Evolutionary conservation across 345 rosid species (phyloP).

Genomic region (Syzygium grande): DNA sequence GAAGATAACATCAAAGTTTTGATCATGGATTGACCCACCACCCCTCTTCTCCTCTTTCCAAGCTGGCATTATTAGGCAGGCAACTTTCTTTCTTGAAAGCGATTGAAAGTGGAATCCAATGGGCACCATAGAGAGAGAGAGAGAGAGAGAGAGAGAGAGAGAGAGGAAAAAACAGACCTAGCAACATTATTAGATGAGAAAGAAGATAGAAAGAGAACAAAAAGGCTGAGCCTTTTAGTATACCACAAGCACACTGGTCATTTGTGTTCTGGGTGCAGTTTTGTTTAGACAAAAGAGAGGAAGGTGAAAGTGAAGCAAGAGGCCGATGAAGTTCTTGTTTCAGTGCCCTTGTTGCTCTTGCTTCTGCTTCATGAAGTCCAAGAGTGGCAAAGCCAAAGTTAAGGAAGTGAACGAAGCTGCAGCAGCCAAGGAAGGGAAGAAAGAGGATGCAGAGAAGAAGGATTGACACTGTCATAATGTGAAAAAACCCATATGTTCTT

Average conservation of each 20-base stretch:
- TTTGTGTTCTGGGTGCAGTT: neutral
- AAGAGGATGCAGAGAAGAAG: conserved; percentile 12
- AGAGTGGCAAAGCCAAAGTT: conserved; percentile 9
- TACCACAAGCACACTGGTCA: neutral
- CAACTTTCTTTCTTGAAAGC: conserved; percentile 20
- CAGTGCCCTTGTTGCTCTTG: conserved; percentile 21
- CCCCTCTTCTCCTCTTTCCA: neutral
- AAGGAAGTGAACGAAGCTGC: neutral
- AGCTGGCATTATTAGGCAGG: neutral
- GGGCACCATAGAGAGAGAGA: neutral
- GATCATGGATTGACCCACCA: neutral
- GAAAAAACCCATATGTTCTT: neutral
- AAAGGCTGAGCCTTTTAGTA: neutral
- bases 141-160: neutral
- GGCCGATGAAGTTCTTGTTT: conserved; percentile 17
- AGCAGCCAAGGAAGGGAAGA: conserved; percentile 29
- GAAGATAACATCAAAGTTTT: neutral
- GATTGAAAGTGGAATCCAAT: conserved; percentile 55
- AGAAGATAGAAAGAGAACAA: neutral
- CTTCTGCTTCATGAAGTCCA: conserved; percentile 21
- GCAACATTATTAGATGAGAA: conserved; percentile 3
- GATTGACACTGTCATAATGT: neutral
- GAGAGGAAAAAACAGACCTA: neutral
- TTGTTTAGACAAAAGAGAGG: neutral
- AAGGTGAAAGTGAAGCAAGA: neutral